Base-by-base conservation (phyloP, 164 flowering plant species). In the Vitis vinifera region DNA sequence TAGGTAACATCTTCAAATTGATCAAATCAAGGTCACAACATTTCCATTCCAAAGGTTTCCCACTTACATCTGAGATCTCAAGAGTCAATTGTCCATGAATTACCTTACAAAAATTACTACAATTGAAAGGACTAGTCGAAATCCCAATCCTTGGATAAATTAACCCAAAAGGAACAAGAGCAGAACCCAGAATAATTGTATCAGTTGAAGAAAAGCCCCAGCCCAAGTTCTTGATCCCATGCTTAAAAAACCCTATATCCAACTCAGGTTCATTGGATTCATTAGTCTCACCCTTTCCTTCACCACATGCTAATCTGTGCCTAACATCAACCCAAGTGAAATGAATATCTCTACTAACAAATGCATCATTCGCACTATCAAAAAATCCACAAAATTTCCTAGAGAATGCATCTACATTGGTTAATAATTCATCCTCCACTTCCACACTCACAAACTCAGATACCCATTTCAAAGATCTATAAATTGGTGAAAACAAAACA, bases 201-300 rank as follows among this genome's bases (percentile, higher is more conserved):
- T 89, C 87, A 5, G 84, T 84, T 0, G 95, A 89, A 67, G 85
- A 84, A 78, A 79, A 82, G 0, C 98, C 98, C 97, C 98, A 96
- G 50, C 92, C 93, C 68, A 93, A 75, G 29, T 72, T 77, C 84
- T 62, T 83, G 75, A 89, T 77, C 51, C 83, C 90, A 49, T 68
- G 74, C 68, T 66, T 79, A 62, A 79, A 55, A 75, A 68, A 62
- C 51, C 73, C 68, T 62, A 73, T 60, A 23, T 49, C 29, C 30
- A 15, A 11, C 11, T 60, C 67, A 52, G 51, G 50, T 44, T 68
- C 72, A 59, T 69, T 75, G 3, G 51, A 53, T 44, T 68, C 72
- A 59, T 69, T 75, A 3, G 29, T 44, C 50, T 63, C 77, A 53
- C 27, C 69, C 19, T 57, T 52, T 23, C 62, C 59, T n/a, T 11